These are phyloP conservation scores for Podaxis sp. DNA, from an alignment of 768 basidiomycete species.

Conservation along the genomic window DNA sequence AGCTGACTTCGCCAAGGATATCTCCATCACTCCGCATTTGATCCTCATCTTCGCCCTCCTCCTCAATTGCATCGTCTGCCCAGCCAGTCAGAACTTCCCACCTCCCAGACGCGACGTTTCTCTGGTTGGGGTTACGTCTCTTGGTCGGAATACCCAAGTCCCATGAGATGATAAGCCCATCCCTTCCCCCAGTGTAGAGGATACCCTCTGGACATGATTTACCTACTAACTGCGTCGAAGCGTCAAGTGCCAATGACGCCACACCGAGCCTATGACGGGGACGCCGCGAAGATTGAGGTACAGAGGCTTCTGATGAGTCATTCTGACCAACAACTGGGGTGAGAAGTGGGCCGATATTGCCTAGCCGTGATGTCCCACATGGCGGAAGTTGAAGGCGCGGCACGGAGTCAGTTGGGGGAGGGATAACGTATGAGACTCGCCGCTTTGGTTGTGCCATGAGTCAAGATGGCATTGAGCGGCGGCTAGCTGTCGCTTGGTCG, in stretches of 20 bases:
- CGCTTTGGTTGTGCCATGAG: conserved; percentile 42
- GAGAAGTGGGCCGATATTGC: conserved; percentile 67
- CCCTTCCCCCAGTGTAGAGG: conserved; percentile 84
- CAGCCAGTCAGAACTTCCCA: conserved; percentile 89
- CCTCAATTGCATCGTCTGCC: conserved; percentile 65
- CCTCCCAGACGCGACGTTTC: conserved; percentile 26
- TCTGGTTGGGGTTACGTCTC: conserved; percentile 30
- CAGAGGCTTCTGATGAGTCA: conserved; percentile 19
- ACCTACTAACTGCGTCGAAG: conserved; percentile 71
- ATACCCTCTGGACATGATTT: conserved; percentile 75
- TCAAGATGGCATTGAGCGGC: neutral
- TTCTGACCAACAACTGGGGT: conserved; percentile 29
- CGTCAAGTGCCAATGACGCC: conserved; percentile 83
- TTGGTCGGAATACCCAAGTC: conserved; percentile 71
- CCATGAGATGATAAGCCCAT: conserved; percentile 86
- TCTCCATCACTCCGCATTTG: conserved; percentile 63
- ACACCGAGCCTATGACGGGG: conserved; percentile 88
- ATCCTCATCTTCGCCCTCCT: conserved; percentile 65
- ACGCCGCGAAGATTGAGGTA: conserved; percentile 32
- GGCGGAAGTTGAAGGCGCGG: conserved; percentile 72
- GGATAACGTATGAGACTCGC: conserved; percentile 86
- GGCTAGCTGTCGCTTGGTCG: neutral
- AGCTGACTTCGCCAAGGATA: conserved; percentile 65
- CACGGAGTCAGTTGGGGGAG: conserved; percentile 58
- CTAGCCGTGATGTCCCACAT: conserved; percentile 55